These are phyloP conservation scores for Fusarium hostae DNA, from an alignment of 2,329 filamentous ascomycete species.

Conservation along the genomic window DNA sequence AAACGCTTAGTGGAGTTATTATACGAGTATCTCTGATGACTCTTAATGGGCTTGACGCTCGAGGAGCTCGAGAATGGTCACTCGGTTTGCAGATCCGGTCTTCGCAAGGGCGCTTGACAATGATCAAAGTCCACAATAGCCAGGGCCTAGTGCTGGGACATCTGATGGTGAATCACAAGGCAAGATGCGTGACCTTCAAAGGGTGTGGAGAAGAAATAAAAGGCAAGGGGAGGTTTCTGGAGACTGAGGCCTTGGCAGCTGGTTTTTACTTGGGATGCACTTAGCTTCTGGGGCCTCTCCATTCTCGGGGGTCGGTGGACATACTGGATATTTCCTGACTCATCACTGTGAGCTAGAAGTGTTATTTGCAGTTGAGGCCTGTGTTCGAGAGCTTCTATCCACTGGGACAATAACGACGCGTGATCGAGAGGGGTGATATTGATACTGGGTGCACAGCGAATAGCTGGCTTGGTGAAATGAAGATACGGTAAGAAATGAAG, in stretches of 20 bases:
- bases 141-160: too few relatives aligned
- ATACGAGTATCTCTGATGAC: too few relatives aligned
- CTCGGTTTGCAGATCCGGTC: too few relatives aligned
- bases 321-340: background rate
- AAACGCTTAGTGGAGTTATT: too few relatives aligned
- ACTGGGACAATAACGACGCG: too few relatives aligned
- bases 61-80: too few relatives aligned
- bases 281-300: background rate
- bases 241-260: background rate
- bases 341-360: background rate
- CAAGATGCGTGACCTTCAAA: background rate
- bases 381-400: accelerated
- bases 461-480: background rate
- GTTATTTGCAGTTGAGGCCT: too few relatives aligned
- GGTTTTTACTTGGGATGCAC: background rate
- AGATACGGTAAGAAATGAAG: background rate
- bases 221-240: background rate
- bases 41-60: too few relatives aligned
- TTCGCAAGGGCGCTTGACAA: too few relatives aligned
- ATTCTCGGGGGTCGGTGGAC: background rate
- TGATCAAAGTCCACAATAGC: too few relatives aligned
- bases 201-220: too few relatives aligned
- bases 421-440: background rate
- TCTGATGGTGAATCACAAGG: accelerated
- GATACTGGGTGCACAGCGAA: background rate